phyloP scores from a whole-genome alignment of 129 eudicot genomes.

The Tagetes patula region DNA sequence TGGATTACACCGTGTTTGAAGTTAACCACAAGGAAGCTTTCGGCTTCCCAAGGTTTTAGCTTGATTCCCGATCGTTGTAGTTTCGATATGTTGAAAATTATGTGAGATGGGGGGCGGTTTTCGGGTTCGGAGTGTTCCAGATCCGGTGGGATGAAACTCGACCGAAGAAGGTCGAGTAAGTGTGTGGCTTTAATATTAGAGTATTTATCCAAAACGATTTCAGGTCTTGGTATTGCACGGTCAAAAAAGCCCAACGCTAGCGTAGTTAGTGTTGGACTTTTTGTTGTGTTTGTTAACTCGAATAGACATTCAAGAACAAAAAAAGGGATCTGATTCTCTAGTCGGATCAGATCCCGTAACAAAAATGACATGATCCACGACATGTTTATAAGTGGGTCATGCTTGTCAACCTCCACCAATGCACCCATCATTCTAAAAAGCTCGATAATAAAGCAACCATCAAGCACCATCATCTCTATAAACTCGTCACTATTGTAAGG shows the following conservation, averaged over 20 bases:
- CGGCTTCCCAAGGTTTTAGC: slow-evolving; percentile 41
- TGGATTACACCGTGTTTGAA: slow-evolving; percentile 57
- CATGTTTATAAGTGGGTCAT: slow-evolving; percentile 62
- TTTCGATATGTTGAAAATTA: slow-evolving; percentile 64
- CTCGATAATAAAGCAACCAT: slow-evolving; percentile 80
- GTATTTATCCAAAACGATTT: slow-evolving; percentile 32
- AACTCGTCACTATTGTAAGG: slow-evolving; percentile 40
- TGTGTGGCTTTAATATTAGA: slow-evolving; percentile 43
- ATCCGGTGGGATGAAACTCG: slow-evolving; percentile 36
- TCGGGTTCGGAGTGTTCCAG: background rate
- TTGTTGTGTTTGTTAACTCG: slow-evolving; percentile 38
- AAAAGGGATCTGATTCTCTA: slow-evolving; percentile 85
- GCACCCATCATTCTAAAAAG: slow-evolving; percentile 50
- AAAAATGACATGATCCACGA: slow-evolving; percentile 65
- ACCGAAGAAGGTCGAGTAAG: slow-evolving; percentile 66
- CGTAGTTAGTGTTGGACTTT: slow-evolving; percentile 30
- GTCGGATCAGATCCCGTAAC: slow-evolving; percentile 60
- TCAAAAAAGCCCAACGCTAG: slow-evolving; percentile 55
- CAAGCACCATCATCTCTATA: slow-evolving; percentile 73
- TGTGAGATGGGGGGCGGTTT: slow-evolving; percentile 37
- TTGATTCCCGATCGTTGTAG: slow-evolving; percentile 73
- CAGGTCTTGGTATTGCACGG: slow-evolving; percentile 35
- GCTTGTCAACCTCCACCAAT: slow-evolving; percentile 33
- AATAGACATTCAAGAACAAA: slow-evolving; percentile 59
- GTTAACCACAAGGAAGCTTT: slow-evolving; percentile 51